Evolutionary conservation across 75 land plant species (phyloP), one percentile per base, ranked within the genome.

Genomic region (Selaginella moellendorffii): DNA sequence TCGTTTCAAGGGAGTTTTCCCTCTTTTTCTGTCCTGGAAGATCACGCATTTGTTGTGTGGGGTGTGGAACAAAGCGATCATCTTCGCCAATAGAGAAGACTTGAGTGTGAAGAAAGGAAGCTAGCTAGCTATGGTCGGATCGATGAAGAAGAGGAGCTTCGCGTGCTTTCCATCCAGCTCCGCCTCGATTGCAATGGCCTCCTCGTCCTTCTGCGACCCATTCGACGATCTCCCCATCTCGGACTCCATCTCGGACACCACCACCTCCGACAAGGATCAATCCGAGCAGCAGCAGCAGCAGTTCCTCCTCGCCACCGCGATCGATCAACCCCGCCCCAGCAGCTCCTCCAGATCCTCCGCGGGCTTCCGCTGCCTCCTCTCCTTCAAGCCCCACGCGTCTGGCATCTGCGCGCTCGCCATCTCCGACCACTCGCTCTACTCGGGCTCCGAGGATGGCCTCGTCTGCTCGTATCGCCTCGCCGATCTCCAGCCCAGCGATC

Each of bases 361-460:
- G 18, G 59, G n/a, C 23, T 56, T 8, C 9, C 5, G 24, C 17
- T 56, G 59, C 24, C 24, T 56, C 17, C 21, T 24, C 8, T 56
- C 59, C 8, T 56, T 56, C 19, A 8, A 21, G 2, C 17, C 19
- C 8, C 59, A 56, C 9, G n/a, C 59, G 2, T 5, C 23, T 24
- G 25, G 25, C 9, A 25, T 56, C n/a, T 56, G 19, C 24, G 5
- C 59, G 17, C 59, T 56, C 9, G 19, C 21, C 9, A 21, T 19
- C 19, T 56, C 23, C n/a, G 59, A 25, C 17, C 17, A 56, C 24
- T 2, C 9, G 19, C 24, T 56, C 24, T 56, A 56, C 59, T 8
- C 23, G 9, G 59, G 59, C 59, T 56, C 59, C n/a, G 59, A 56
- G 5, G 19, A 19, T 56, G 24, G 59, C 59, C 59, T 21, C 23